Evolutionary conservation across 1,284 basidiomycete genomes (phyloP).

Genomic region (Chalciporus piperatoides): DNA sequence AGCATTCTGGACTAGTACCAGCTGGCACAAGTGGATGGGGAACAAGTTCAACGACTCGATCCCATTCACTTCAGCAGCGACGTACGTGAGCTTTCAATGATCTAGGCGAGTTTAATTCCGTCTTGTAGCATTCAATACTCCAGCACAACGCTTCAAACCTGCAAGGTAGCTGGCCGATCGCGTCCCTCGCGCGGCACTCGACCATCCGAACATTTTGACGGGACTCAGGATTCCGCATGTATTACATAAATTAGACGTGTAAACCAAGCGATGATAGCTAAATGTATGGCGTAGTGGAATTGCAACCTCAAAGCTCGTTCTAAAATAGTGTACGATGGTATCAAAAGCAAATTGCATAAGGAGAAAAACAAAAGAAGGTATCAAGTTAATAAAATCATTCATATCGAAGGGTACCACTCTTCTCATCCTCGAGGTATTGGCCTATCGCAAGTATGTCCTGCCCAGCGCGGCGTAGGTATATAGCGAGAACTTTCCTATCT

Average conservation of each 20-base stretch:
- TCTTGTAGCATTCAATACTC: conserved; percentile 27
- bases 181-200: background rate
- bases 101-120: conserved; percentile 1
- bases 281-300: conserved; percentile 15
- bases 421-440: conserved; percentile 85
- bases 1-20: conserved; percentile 14
- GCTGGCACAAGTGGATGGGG: conserved; percentile 28
- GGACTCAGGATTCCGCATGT: conserved; percentile 2
- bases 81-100: conserved; percentile 21
- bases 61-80: conserved; percentile 26
- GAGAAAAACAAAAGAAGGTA: conserved; percentile 1
- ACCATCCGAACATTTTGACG: conserved; percentile 1
- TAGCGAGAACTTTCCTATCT: conserved; percentile 62
- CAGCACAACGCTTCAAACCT: conserved; percentile 28
- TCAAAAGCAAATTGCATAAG: background rate
- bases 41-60: conserved; percentile 13
- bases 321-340: conserved; percentile 17
- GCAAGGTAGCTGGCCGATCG: conserved; percentile 20
- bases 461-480: conserved; percentile 70
- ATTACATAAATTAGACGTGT: conserved; percentile 23
- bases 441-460: conserved; percentile 83
- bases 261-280: conserved; percentile 17
- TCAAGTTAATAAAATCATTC: conserved; percentile 27
- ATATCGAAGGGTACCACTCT: conserved; percentile 60
- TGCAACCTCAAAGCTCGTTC: conserved; percentile 3